Conservation (phyloP, 2,329 filamentous ascomycete species). For the Nigrograna mackinnonii region DNA sequence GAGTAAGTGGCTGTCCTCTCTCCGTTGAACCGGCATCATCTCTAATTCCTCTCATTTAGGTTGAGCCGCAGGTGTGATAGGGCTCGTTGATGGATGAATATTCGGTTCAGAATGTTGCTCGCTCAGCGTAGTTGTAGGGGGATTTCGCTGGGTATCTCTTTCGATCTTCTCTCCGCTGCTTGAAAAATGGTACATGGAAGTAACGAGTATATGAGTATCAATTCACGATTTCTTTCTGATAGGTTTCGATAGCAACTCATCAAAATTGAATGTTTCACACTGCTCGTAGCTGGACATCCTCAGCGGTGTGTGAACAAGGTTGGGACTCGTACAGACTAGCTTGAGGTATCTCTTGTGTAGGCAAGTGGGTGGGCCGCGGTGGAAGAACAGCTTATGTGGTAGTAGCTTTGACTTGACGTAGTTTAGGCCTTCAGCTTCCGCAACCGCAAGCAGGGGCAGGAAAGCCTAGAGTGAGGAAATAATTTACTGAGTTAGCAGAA, state of each 20-base stretch:
- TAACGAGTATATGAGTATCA: too few relatives aligned
- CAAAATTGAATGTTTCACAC: too few relatives aligned
- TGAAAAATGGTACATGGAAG: background rate
- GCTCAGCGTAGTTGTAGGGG: too few relatives aligned
- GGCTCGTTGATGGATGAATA: too few relatives aligned
- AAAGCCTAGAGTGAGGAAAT: conserved; percentile 9
- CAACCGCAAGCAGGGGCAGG: conserved; percentile 10
- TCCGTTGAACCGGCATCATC: too few relatives aligned
- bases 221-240: too few relatives aligned
- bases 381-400: conserved; percentile 10
- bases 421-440: conserved; percentile 10
- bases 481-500: conserved; percentile 11
- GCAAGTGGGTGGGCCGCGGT: conserved; percentile 5
- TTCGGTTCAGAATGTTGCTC: too few relatives aligned
- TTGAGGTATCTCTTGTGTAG: conserved; percentile 6
- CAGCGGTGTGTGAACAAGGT: conserved; percentile 2
- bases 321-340: conserved; percentile 5
- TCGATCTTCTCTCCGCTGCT: background rate
- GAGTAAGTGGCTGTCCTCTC: too few relatives aligned
- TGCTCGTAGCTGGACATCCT: conserved; percentile 7
- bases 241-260: too few relatives aligned
- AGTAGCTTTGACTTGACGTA: conserved; percentile 12
- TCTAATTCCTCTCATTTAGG: too few relatives aligned
- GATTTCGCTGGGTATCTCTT: too few relatives aligned
- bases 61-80: too few relatives aligned